These are phyloP conservation scores for Boletus patriciae DNA, from an alignment of 768 basidiomycete genomes.

Conservation along the genomic window DNA sequence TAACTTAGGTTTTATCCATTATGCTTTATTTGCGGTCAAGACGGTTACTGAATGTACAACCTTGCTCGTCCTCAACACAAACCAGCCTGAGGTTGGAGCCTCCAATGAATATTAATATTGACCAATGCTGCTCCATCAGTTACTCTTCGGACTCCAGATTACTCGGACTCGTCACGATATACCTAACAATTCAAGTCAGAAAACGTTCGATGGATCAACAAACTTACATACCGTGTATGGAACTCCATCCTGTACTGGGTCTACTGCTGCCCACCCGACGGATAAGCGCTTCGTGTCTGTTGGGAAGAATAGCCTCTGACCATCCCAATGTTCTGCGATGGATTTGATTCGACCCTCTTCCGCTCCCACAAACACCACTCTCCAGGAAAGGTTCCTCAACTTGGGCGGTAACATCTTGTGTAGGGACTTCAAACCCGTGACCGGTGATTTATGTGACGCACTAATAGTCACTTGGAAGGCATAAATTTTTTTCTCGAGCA, in stretches of 20 bases:
- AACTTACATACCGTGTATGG: neutral
- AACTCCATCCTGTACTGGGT: neutral
- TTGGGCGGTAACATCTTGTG: neutral
- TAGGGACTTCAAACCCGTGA: neutral
- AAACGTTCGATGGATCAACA: neutral
- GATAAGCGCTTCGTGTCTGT: too few relatives aligned
- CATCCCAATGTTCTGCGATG: neutral
- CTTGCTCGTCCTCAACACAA: too few relatives aligned
- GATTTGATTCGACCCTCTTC: accelerated
- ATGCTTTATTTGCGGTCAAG: too few relatives aligned
- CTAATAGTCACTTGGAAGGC: neutral
- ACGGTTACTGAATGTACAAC: too few relatives aligned
- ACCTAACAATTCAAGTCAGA: neutral
- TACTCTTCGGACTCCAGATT: too few relatives aligned
- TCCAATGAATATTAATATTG: too few relatives aligned
- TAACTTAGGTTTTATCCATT: too few relatives aligned
- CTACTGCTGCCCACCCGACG: neutral
- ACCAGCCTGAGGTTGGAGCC: too few relatives aligned
- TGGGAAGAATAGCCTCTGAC: neutral
- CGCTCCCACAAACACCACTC: neutral
- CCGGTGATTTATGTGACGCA: neutral
- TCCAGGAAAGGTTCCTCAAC: neutral
- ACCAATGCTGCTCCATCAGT: too few relatives aligned
- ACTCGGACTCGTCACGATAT: too few relatives aligned
- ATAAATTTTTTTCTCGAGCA: neutral